phyloP scores from a whole-genome alignment of 2,329 filamentous ascomycete genomes.

The Claviceps spartinae region DNA sequence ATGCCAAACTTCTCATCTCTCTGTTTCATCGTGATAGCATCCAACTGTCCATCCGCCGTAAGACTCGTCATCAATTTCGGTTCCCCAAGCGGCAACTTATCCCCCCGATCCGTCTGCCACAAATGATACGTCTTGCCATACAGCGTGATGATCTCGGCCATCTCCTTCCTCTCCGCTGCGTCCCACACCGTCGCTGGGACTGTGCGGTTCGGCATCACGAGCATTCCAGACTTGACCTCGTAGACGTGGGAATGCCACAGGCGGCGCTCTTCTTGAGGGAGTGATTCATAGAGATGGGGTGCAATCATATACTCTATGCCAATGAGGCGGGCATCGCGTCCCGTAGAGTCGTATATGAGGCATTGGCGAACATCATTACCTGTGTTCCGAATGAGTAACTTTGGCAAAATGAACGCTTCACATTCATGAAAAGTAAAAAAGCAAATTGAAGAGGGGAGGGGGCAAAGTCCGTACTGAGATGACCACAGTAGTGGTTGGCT shows the following conservation, averaged over 20 bases:
- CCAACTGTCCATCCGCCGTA: constrained; percentile 33
- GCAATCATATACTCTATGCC: constrained; percentile 85
- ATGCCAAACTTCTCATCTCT: constrained; percentile 32
- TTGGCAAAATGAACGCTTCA: not conserved
- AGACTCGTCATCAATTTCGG: constrained; percentile 43
- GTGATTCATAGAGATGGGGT: constrained; percentile 49
- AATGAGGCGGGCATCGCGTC: constrained; percentile 56
- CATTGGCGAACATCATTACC: constrained; percentile 63
- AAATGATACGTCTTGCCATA: constrained; percentile 81
- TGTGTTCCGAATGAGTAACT: not conserved
- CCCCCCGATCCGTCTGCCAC: constrained; percentile 71
- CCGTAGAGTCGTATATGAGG: constrained; percentile 64
- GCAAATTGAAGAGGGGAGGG: too few relatives aligned
- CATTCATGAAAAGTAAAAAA: too few relatives aligned
- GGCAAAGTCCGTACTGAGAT: constrained; percentile 35
- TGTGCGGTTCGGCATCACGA: constrained; percentile 56
- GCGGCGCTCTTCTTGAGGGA: constrained; percentile 53
- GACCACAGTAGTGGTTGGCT: constrained; percentile 74
- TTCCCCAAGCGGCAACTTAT: constrained; percentile 38
- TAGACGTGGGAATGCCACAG: constrained; percentile 70
- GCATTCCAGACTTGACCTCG: constrained; percentile 66
- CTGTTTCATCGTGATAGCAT: constrained; percentile 30
- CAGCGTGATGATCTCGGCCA: constrained; percentile 59
- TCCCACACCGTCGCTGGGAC: constrained; percentile 57
- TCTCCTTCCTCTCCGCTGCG: constrained; percentile 61